These are phyloP conservation scores for Gossypium rotundifolium DNA, from an alignment of 345 rosid species.

Conservation along the genomic window DNA sequence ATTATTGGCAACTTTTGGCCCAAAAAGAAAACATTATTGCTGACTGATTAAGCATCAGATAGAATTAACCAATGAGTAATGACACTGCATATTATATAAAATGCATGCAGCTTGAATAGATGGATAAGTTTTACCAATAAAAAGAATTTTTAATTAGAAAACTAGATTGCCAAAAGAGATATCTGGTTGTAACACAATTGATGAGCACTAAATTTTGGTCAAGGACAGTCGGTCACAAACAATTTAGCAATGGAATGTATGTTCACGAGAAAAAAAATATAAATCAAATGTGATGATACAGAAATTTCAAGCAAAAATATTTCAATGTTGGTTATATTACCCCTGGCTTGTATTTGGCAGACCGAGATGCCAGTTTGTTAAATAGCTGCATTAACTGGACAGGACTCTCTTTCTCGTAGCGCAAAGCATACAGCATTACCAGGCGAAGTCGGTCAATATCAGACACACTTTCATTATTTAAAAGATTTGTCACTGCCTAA, in stretches of 20 bases:
- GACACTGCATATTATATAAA: neutral
- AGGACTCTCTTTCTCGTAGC: constrained; percentile 95
- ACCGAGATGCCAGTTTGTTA: constrained; percentile 81
- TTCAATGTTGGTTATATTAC: constrained; percentile 35
- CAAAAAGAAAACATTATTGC: neutral
- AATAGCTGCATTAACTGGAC: constrained; percentile 97
- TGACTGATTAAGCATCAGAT: neutral
- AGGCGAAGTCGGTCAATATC: constrained; percentile 80
- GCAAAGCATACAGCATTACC: constrained; percentile 91
- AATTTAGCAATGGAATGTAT: constrained; percentile 6
- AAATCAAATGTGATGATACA: neutral
- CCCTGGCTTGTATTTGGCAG: constrained; percentile 94
- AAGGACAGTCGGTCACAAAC: neutral
- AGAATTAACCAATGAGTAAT: neutral
- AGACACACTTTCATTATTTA: constrained; percentile 76
- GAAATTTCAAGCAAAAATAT: constrained; percentile 8
- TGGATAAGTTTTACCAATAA: neutral
- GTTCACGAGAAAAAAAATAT: neutral
- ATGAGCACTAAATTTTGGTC: neutral
- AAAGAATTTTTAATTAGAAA: constrained; percentile 1
- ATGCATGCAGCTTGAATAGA: neutral
- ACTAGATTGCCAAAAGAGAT: neutral
- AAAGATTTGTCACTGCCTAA: constrained; percentile 90
- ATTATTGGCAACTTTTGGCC: neutral
- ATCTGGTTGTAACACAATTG: neutral